A percentile compares a stretch with the other conserved stretches of the same genome.
These are phyloP conservation scores for Fusarium avenaceum DNA, from an alignment of 2,329 filamentous ascomycete genomes.

Conservation along the genomic window DNA sequence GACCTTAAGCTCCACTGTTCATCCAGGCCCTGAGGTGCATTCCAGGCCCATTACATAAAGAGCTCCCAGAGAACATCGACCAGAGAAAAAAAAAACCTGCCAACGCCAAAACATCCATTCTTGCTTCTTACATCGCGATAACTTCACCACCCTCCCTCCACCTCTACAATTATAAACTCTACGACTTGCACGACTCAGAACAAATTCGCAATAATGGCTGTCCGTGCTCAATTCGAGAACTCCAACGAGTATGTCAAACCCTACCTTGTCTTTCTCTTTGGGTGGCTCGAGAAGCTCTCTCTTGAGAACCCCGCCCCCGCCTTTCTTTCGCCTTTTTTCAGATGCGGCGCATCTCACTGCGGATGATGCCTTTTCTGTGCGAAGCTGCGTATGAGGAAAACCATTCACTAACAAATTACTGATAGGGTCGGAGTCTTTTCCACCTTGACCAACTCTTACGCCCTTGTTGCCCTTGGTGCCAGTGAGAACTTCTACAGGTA, in stretches of 20 bases:
- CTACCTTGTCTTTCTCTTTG: not conserved
- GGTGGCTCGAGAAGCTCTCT: slow-evolving; percentile 19
- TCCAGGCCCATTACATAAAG: slow-evolving; percentile 43
- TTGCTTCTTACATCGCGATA: slow-evolving; percentile 35
- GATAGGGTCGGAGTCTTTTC: slow-evolving; percentile 93
- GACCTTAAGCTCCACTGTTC: not conserved
- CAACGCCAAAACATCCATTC: slow-evolving; percentile 33
- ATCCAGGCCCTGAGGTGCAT: not conserved
- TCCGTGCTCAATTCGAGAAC: slow-evolving; percentile 85
- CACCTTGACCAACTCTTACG: slow-evolving; percentile 97
- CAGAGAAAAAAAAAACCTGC: slow-evolving; percentile 42
- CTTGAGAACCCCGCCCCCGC: slow-evolving; percentile 47
- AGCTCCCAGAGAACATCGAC: slow-evolving; percentile 37
- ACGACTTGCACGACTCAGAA: slow-evolving; percentile 33
- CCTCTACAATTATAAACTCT: slow-evolving; percentile 36
- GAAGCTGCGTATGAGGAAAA: not conserved
- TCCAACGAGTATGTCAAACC: slow-evolving; percentile 81
- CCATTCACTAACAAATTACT: slow-evolving; percentile 21
- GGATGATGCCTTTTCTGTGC: not conserved
- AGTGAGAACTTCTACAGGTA: slow-evolving; percentile 99
- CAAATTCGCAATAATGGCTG: slow-evolving; percentile 67
- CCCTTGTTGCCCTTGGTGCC: slow-evolving; percentile 91
- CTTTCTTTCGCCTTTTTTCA: slow-evolving; percentile 25
- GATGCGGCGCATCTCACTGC: slow-evolving; percentile 7
- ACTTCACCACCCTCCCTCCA: slow-evolving; percentile 4